Conservation (phyloP, 345 rosid genomes). For the Eucalyptus tenuipes region DNA sequence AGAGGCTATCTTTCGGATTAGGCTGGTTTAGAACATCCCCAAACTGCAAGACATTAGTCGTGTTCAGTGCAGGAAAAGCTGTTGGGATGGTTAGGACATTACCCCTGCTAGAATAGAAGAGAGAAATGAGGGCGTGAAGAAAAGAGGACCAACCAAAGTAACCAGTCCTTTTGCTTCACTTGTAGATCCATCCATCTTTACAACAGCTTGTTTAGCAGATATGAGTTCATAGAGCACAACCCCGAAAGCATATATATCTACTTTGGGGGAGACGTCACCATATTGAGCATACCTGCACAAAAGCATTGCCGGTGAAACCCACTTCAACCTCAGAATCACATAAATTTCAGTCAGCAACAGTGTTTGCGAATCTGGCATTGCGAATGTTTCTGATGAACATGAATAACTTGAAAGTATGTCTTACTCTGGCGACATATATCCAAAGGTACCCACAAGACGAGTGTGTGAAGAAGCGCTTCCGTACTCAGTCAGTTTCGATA, state of each 20-base stretch:
- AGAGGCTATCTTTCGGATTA: conserved; percentile 37
- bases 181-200: conserved; percentile 21
- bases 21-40: conserved; percentile 45
- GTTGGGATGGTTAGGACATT: neutral
- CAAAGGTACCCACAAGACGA: conserved; percentile 80
- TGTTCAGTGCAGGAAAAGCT: neutral
- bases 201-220: conserved; percentile 73
- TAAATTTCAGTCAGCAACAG: neutral
- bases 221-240: conserved; percentile 85
- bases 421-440: conserved; percentile 97
- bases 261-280: conserved; percentile 80
- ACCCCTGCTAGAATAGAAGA: neutral
- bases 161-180: conserved; percentile 67
- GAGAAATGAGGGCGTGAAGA: neutral
- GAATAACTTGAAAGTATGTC: neutral
- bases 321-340: neutral
- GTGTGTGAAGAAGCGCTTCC: conserved; percentile 45
- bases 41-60: conserved; percentile 25
- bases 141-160: conserved; percentile 45
- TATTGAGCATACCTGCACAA: conserved; percentile 54
- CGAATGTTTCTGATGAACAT: neutral
- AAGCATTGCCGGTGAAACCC: neutral
- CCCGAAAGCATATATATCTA: conserved; percentile 84
- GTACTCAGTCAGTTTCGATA: conserved; percentile 65
- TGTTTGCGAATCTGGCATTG: neutral